phyloP scores from a whole-genome alignment of 192 early-diverging fungal genomes.

The Coemansia guatemalensis region DNA sequence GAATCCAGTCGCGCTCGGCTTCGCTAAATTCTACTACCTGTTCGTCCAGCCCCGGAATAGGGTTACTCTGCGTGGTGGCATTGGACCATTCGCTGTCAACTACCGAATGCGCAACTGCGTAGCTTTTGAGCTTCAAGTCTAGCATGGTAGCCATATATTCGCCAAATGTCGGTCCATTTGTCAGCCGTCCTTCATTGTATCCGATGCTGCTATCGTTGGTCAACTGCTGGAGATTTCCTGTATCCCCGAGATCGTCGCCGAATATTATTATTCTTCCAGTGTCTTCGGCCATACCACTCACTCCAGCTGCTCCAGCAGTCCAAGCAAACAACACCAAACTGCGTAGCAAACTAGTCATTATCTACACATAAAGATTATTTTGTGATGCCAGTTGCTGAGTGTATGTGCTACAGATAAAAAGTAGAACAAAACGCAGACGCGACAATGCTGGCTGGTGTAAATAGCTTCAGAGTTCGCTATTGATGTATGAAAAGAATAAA shows the following conservation, averaged over 20 bases:
- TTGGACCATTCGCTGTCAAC: constrained; percentile 1
- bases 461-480: too few relatives aligned
- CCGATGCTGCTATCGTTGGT: constrained; percentile 25
- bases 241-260: constrained; percentile 31
- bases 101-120: constrained; percentile 15
- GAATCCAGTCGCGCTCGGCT: constrained; percentile 26
- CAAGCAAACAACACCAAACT: constrained; percentile 7
- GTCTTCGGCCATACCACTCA: not conserved
- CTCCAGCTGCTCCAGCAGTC: not conserved
- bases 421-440: not conserved
- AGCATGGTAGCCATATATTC: constrained; percentile 35
- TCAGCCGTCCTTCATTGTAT: constrained; percentile 18
- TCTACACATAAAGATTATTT: not conserved
- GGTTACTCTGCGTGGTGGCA: not conserved
- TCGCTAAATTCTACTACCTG: constrained; percentile 26
- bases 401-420: not conserved
- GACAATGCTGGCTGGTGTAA: not conserved
- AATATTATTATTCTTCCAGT: constrained; percentile 15
- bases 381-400: too few relatives aligned
- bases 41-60: constrained; percentile 9
- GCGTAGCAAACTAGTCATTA: not conserved
- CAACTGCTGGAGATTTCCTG: constrained; percentile 21
- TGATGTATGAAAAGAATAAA: not conserved
- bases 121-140: constrained; percentile 8
- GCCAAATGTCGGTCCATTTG: constrained; percentile 26